Evolutionary conservation across 1,284 basidiomycete genomes (phyloP), one percentile per base, ranked within the genome.

Genomic region (Ustilago xerochloae): DNA sequence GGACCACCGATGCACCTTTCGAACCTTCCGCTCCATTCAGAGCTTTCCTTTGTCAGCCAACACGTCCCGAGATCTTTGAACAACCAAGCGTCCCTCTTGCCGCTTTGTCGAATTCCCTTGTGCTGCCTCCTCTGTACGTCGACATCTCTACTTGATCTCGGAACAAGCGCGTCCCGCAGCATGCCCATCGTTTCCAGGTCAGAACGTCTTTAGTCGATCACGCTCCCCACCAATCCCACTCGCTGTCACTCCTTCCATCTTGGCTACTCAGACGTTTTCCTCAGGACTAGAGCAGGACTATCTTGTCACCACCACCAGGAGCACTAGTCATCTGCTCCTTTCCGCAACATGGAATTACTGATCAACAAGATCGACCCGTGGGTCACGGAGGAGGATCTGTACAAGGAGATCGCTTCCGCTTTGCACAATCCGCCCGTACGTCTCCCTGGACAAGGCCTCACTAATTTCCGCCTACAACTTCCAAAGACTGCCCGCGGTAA

Each of bases 341-440:
- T n/a, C 18, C 30, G 45, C 51, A 43, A 22, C 20, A 71, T 71
- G 68, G 68, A 71, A 35, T 36, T 71, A 16, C 54, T 33, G 8
- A 35, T 71, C 32, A 45, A 57, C 6, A 18, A 41, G 4, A 71
- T 71, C 50, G 54, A 66, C 20, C 9, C 38, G 0, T 71, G 68
- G 68, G 68, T 65, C 43, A 63, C 49, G 28, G 53, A 63, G 26
- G 58, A 71, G 15, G 58, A 66, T n/a, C 56, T 71, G 3, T 66
- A 71, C 63, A 58, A 36, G 18, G 50, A 33, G 22, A 33, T 66
- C 28, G 63, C 68, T 18, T 12, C 13, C 16, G 68, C 63, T 16
- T 54, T 71, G 3, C 68, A 71, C 43, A 55, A 38, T 7, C 45
- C 30, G 6, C 68, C 68, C 13, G 63, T 71, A 16, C 54, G 48